Base-by-base conservation (phyloP, 805 yeast genomes). In the Schwanniomyces polymorphus region DNA sequence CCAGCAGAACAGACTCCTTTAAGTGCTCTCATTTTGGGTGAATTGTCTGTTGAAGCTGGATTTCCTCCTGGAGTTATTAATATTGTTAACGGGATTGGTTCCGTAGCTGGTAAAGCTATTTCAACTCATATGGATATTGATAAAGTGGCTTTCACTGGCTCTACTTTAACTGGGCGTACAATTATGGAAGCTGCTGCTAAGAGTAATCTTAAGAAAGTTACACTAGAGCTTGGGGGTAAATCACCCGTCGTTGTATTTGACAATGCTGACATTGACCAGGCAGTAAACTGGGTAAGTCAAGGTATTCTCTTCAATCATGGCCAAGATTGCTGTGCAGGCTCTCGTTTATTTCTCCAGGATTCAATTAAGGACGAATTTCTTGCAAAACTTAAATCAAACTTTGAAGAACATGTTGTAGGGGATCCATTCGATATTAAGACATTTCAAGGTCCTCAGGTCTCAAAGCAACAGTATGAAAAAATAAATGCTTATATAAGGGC, bases 371-470 rank as follows among this genome's bases (percentile, higher is more conserved):
- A 79, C 43, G 66, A 76, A 45, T 82, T 83, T 51, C 58, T 74
- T 16, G 54, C 61, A 17, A 67, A 66, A 47, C 65, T 82, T 40
- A 75, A 74, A n/a, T 64, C 57, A 63, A 73, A 54, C 44, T 53
- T 63, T 25, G 56, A 54, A 46, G 58, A 64, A 16, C 61, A 68
- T 11, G 70, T 61, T 45, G 68, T 86, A 41, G 95, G 94, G 17
- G 74, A 83, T 52, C 91, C 91, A 5, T 66, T 85, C 26, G 77
- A 72, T 2, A 61, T 65, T 14, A 77, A 64, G n/a, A 72, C 78
- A 17, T 85, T 91, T 0, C 91, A 86, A 59, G 94, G 95, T 17
- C 92, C 92, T 4, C 65, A 88, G 47, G 85, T 86, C 53, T 85
- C 84, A 58, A 77, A 71, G 7, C 71, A 79, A 50, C 84, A 89